Evolutionary conservation across 805 yeast genomes (phyloP), one percentile per base, ranked within the genome.

Genomic region (Cephaloascus fragrans): DNA sequence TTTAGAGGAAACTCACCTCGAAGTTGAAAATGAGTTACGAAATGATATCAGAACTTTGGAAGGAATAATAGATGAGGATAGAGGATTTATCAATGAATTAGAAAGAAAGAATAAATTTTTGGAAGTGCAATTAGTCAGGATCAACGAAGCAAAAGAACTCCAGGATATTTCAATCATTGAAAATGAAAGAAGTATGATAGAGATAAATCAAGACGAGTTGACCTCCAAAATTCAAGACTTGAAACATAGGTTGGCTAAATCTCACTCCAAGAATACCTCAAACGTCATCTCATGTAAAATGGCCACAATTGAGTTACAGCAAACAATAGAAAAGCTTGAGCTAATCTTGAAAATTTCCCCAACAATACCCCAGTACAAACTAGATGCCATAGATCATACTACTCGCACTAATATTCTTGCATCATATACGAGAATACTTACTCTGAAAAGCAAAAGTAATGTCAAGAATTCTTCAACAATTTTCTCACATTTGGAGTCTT

Each of bases 1-100:
- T 36, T 54, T 78, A 23, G 80, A 76, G 39, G 65, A 63, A 9
- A 57, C 53, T 33, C 77, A 70, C 39, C 20, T 48, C 1, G 63
- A 56, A 18, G 56, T 71, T 1, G 79, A 75, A 42, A 41, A 44
- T 3, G 74, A 73, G 19, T 53, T 77, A 12, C 56, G 59, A 12
- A 40, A 47, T 2, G 69, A 72, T 3, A 56, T 77, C 19, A 45
- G 40, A 2, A 37, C 37, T 3, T 44, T 62, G 17, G 38, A 38
- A 37, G 41, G 43, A 5, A 44, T 44, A 5, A 41, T 56, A 3
- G 35, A 43, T 17, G 37, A 46, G 12, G 50, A 52, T 39, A 44
- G 49, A 39, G 37, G 8, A 3, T 19, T 39, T 3, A 50, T 57
- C 4, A 35, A 38, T 18, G 44, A 46, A n/a, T 45, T 56, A 32